Conservation (phyloP, 352 stramenopile species). For the Phytopythium litorale region DNA sequence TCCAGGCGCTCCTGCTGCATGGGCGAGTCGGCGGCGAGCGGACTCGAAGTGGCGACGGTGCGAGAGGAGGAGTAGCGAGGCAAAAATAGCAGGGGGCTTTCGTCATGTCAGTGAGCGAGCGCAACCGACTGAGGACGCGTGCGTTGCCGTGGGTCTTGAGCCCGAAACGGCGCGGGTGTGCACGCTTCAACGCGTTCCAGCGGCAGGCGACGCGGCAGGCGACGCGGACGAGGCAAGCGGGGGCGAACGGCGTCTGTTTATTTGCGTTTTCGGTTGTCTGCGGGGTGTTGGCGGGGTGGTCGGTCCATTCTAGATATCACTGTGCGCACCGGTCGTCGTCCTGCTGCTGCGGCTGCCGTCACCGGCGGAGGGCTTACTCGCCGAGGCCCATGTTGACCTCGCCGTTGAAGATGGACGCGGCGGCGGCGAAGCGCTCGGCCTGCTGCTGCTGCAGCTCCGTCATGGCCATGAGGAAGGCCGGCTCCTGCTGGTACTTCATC, state of each 20-base stretch:
- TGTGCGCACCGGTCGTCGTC: conserved; percentile 31
- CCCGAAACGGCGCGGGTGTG: not conserved
- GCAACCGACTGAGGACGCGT: not conserved
- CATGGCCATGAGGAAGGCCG: conserved; percentile 84
- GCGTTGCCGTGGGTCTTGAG: not conserved
- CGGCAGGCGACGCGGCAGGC: too few relatives aligned
- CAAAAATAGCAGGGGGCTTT: not conserved
- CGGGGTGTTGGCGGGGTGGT: conserved; percentile 13
- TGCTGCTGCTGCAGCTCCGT: conserved; percentile 86
- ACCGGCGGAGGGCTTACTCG: conserved; percentile 34
- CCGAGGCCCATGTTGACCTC: conserved; percentile 88
- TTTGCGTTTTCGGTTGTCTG: not conserved
- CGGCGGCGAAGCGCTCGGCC: conserved; percentile 77
- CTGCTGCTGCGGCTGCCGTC: not conserved
- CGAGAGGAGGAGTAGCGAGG: not conserved
- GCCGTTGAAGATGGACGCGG: conserved; percentile 82
- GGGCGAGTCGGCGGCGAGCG: not conserved
- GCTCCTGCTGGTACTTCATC: conserved; percentile 91
- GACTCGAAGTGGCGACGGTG: too few relatives aligned
- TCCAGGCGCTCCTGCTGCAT: conserved; percentile 73
- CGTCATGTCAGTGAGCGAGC: not conserved
- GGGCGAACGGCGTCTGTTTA: not conserved
- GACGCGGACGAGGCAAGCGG: not conserved
- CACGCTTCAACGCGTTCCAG: not conserved
- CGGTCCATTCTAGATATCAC: conserved; percentile 13